Evolutionary conservation across 1,284 basidiomycete species (phyloP), one percentile per base, ranked within the genome.

Genomic region (Boletellus deceptivus): DNA sequence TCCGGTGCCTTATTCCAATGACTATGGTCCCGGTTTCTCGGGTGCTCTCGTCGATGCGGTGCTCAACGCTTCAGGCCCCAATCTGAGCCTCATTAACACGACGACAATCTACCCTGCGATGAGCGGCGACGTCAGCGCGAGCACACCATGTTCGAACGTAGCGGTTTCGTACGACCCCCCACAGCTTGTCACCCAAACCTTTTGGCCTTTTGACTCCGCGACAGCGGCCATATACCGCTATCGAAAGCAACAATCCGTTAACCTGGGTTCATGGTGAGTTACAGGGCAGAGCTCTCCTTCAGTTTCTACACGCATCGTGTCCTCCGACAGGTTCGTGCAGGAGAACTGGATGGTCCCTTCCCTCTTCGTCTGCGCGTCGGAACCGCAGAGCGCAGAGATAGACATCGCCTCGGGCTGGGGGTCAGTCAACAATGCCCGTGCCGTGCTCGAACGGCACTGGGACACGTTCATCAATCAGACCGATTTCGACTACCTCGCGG

Each of bases 281-380:
- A 33, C 16, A 22, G 2, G 3, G 7, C 38, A 17, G 17, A 34
- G 7, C 14, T 22, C n/a, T 8, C 14, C 7, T 9, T 3, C 22
- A 5, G 13, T 25, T 7, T 6, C 17, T 16, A 10, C 31, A 42
- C 35, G 3, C 16, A 5, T 24, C 25, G 36, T 27, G 25, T 16
- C 17, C 3, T 0, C 17, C 10, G 17, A 1, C 29, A 86, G 86
- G 86, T 89, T 91, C 59, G 86, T 89, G 1, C 80, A 84, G 50
- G 89, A 91, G 64, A 70, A 77, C 27, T 91, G 89, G 88, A 89
- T 91, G 84, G 80, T 81, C 6, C 81, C 83, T 4, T 83, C 83
- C 38, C 58, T 88, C 31, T 90, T 89, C 63, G 63, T 66, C 3
- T 88, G 85, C 53, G 86, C 88, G 4, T 64, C 73, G 22, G 83